Evolutionary conservation across 148 eudicot genomes (phyloP).

Genomic region (Oxyria digyna): DNA sequence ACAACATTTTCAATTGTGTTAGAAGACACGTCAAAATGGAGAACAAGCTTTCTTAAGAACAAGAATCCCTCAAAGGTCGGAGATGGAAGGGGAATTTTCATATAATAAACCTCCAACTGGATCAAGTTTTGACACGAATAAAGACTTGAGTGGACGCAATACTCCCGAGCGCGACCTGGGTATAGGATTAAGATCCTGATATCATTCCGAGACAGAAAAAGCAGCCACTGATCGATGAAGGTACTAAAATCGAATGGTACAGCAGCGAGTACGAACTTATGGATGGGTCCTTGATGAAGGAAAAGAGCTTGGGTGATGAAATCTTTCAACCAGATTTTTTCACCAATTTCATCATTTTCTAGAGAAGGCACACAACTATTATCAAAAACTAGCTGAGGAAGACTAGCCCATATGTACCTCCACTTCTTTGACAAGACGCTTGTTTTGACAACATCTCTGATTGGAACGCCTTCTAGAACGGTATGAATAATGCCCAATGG

Average conservation of each 20-base stretch:
- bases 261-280: constrained; percentile 38
- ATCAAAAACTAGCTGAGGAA: constrained; percentile 33
- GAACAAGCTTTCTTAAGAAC: constrained; percentile 36
- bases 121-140: constrained; percentile 37
- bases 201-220: too few species aligned
- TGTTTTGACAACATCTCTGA: too few species aligned
- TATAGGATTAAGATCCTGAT: constrained; percentile 41
- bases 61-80: constrained; percentile 34
- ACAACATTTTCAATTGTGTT: constrained; percentile 43
- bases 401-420: constrained; percentile 47
- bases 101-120: constrained; percentile 48
- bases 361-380: constrained; percentile 27
- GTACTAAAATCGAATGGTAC: constrained; percentile 36
- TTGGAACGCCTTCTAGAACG: constrained; percentile 41
- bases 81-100: constrained; percentile 48
- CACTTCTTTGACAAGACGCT: constrained; percentile 39
- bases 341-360: constrained; percentile 28
- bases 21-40: constrained; percentile 43
- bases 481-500: constrained; percentile 29
- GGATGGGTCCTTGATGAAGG: constrained; percentile 60
- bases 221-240: constrained; percentile 66
- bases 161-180: too few species aligned
- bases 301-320: too few species aligned
- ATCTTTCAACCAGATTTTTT: too few species aligned
- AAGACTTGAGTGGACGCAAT: constrained; percentile 27